phyloP scores from a whole-genome alignment of 1,284 basidiomycete species.

The Malassezia obtusa region DNA sequence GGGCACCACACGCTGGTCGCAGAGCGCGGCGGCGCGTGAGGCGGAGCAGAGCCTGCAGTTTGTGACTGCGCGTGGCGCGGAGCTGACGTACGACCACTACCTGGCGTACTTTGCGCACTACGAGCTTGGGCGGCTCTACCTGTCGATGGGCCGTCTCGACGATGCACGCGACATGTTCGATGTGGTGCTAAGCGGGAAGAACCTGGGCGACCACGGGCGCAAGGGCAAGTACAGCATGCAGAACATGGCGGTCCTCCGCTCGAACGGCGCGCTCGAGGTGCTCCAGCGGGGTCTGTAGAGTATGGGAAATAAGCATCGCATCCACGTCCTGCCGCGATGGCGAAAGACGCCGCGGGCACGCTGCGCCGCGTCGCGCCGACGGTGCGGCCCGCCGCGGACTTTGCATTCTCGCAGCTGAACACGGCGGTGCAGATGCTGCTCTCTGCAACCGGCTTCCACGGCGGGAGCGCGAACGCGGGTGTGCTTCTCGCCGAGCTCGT shows the following conservation, averaged over 20 bases:
- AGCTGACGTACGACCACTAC: conserved; percentile 40
- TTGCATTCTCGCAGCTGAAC: conserved; percentile 5
- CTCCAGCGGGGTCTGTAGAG: conserved; percentile 3
- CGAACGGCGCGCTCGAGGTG: conserved; percentile 32
- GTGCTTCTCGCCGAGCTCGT: conserved; percentile 28
- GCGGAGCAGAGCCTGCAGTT: conserved; percentile 32
- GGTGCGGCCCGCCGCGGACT: conserved; percentile 2
- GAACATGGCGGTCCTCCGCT: conserved; percentile 45
- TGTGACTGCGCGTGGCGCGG: conserved; percentile 30
- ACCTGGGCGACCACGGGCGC: conserved; percentile 32
- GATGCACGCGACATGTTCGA: conserved; percentile 36
- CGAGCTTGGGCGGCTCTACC: conserved; percentile 42
- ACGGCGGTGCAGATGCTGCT: conserved; percentile 18
- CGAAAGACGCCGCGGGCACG: not conserved
- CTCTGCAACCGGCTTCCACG: conserved; percentile 26
- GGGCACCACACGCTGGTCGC: conserved; percentile 25
- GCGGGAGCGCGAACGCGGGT: conserved; percentile 23
- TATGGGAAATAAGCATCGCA: not conserved
- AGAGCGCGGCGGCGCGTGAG: conserved; percentile 25
- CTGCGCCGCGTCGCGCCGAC: not conserved
- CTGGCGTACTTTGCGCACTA: conserved; percentile 47
- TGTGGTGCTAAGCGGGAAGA: conserved; percentile 36
- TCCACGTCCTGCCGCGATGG: not conserved
- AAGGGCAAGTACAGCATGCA: conserved; percentile 46
- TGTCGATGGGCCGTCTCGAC: conserved; percentile 13